A percentile compares a stretch with the other conserved stretches of the same genome.
phyloP scores from a whole-genome alignment of 2,329 filamentous ascomycete genomes.

The Penicillium polonicum region DNA sequence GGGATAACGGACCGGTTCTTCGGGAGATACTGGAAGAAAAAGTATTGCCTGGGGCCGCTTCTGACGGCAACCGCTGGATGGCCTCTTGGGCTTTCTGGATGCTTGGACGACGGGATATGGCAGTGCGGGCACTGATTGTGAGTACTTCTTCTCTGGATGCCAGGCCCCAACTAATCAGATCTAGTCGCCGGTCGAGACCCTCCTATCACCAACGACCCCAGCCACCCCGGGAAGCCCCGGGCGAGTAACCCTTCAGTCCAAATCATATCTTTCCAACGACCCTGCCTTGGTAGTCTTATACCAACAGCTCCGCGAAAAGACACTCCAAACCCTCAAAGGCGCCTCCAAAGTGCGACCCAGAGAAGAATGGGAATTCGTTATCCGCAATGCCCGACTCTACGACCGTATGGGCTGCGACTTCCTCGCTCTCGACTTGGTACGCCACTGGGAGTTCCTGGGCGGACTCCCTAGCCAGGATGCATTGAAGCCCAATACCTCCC shows the following conservation, averaged over 20 bases:
- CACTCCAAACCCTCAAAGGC: slow-evolving; percentile 79
- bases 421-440: slow-evolving; percentile 74
- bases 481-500: slow-evolving; percentile 40
- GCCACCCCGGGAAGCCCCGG: slow-evolving; percentile 64
- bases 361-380: slow-evolving; percentile 83
- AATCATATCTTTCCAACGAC: slow-evolving; percentile 84
- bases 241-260: slow-evolving; percentile 59
- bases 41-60: slow-evolving; percentile 72
- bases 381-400: slow-evolving; percentile 81
- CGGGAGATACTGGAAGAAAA: slow-evolving; percentile 73
- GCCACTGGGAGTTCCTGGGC: slow-evolving; percentile 52
- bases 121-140: slow-evolving; percentile 78
- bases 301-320: slow-evolving; percentile 76
- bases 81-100: slow-evolving; percentile 97
- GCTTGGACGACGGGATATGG: slow-evolving; percentile 75
- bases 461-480: slow-evolving; percentile 19
- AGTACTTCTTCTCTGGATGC: slow-evolving; percentile 33
- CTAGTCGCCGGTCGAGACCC: slow-evolving; percentile 72
- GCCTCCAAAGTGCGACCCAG: slow-evolving; percentile 75
- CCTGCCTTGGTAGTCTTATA: slow-evolving; percentile 87
- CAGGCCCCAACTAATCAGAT: neutral
- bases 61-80: slow-evolving; percentile 86
- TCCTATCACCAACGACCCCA: slow-evolving; percentile 51
- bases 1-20: slow-evolving; percentile 74
- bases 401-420: slow-evolving; percentile 92